A percentile compares a stretch with the other conserved stretches of the same genome.
Conservation (phyloP, 768 basidiomycete species). For the Lactarius deliciosus region DNA sequence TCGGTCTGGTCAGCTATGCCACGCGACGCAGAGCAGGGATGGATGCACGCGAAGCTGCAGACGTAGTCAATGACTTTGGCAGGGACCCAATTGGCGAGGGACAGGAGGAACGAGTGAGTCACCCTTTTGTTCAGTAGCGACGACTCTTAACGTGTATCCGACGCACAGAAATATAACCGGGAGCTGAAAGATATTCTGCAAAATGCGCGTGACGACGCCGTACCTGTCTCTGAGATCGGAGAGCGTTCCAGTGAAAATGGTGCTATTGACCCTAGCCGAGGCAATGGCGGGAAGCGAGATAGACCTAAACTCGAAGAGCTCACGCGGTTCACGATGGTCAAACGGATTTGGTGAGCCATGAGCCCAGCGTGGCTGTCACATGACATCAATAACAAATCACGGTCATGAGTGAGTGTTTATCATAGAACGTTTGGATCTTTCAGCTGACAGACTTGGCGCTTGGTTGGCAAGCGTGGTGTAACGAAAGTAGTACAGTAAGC, state of each 20-base stretch:
- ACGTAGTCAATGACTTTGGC: conserved; percentile 83
- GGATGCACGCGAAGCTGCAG: conserved; percentile 72
- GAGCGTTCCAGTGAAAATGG: conserved; percentile 40
- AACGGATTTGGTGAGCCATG: conserved; percentile 67
- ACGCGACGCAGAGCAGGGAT: conserved; percentile 69
- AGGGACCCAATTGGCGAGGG: conserved; percentile 92
- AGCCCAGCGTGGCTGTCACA: neutral
- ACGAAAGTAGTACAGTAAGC: conserved; percentile 6
- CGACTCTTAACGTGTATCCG: neutral
- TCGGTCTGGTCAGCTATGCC: conserved; percentile 84
- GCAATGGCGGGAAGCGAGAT: conserved; percentile 41
- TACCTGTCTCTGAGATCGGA: conserved; percentile 68
- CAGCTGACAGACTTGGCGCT: neutral
- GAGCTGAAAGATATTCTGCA: conserved; percentile 74
- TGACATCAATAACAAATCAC: neutral
- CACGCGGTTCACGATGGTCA: conserved; percentile 94
- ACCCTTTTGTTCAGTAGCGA: neutral
- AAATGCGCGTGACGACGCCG: conserved; percentile 65
- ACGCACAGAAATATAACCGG: conserved; percentile 72
- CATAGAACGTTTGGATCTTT: neutral
- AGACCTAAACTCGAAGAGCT: conserved; percentile 81
- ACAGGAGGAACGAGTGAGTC: conserved; percentile 73
- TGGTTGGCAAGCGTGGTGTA: neutral
- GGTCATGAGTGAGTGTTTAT: conserved; percentile 10
- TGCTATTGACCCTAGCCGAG: conserved; percentile 14